Evolutionary conservation across 1,284 basidiomycete genomes (phyloP), one percentile per base, ranked within the genome.

Genomic region (Ceraceosorus guamensis): DNA sequence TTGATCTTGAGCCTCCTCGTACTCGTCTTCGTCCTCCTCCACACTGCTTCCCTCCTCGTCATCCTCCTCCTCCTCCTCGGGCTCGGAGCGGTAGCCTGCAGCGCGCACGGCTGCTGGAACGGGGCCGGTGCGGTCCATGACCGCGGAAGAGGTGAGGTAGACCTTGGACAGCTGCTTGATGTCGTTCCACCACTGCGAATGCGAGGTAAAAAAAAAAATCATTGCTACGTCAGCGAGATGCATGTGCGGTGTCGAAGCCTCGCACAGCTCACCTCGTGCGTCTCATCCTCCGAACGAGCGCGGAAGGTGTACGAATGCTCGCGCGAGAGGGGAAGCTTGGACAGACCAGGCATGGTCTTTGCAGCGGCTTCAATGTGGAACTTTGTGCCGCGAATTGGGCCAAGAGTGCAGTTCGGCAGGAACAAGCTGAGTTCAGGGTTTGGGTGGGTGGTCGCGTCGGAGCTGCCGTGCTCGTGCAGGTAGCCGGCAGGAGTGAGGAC

Each of bases 401-500:
- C 93, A 53, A 98, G 85, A 5, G 93, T 97, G 79, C 93, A 98
- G 55, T 87, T 84, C 3, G 93, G 93, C 7, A 97, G 81, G 84
- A 97, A 97, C 56, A 97, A 81, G 24, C 85, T 87, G 79, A 93
- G 93, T 16, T 86, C 79, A 24, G 93, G 93, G 41, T 58, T 51
- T 18, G 77, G 77, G 62, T 83, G 83, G 64, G 81, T 80, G 35
- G 82, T 79, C 0, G 87, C 86, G 78, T 97, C 92, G 31, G 87
- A 88, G 10, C 85, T 84, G 11, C 83, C 79, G 78, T 88, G 95
- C 75, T 92, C 89, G 81, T 96, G 91, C 53, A 98, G 81, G 83
- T 92, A 98, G 5, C 93, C 93, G 37, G 92, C 87, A 18, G 93
- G 86, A 0, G 93, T 96, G 61, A 98, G 86, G 55, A 97, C 87